Evolutionary conservation across 169 alveolate species (phyloP), one percentile per base, ranked within the genome.

Genomic region (Plasmodium knowlesi): DNA sequence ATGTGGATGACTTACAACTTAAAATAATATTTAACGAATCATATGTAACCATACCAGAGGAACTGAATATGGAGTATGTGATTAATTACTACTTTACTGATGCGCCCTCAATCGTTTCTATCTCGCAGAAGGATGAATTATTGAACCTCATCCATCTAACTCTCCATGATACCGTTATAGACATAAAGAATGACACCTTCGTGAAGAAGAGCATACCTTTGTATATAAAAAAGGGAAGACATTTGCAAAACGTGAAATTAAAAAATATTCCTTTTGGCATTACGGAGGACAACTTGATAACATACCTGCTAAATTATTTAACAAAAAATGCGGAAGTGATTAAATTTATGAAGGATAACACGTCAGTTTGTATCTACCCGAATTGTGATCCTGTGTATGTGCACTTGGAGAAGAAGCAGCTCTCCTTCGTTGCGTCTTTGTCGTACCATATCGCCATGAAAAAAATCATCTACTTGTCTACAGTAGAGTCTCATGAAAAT

Each of bases 311-410:
- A 30, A 70, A 34, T 46, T 81, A 91, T 72, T 81, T 91, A 81
- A 78, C 95, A 82, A 53, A 86, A 53, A 86, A 76, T 32, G 4
- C 39, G 19, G 93, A 86, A 57, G 93, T 86, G 22, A 54, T 74
- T 46, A 46, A 74, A 30, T 91, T 91, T 28, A 91, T 91, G 79
- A 78, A 76, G 28, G 95, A 91, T 76, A 91, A 81, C 41, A 81
- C 92, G 22, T 74, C 92, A 2, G 83, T 91, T 19, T 91, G 95
- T 70, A 2, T 91, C 34, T 91, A 91, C 73, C 95, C 95, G 19
- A 32, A 34, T 16, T 91, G 95, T 71, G 82, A 81, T 37, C 78
- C 92, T 22, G 82, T 82, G 12, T 91, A 91, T 82, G 76, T 91
- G 12, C 83, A 82, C 57, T 19, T 81, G 72, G 80, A 82, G 22